A percentile compares a stretch with the other conserved stretches of the same genome.
These are phyloP conservation scores for Papiliotrema terrestris DNA, from an alignment of 1,284 basidiomycete genomes.

Conservation along the genomic window DNA sequence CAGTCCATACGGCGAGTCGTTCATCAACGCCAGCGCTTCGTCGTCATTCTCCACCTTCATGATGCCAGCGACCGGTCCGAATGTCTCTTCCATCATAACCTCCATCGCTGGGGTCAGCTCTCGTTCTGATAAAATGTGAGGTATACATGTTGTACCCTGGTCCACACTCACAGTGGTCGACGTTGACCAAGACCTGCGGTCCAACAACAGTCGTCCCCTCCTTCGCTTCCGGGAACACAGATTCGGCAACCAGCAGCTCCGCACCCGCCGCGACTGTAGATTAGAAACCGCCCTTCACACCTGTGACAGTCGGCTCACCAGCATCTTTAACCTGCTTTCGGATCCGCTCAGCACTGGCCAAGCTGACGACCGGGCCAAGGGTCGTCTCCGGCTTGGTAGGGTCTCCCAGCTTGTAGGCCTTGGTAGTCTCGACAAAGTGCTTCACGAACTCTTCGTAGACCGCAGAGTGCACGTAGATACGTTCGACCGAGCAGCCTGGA, in stretches of 20 bases:
- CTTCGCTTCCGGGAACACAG: slow-evolving; percentile 65
- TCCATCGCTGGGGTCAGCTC: slow-evolving; percentile 68
- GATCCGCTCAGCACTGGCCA: slow-evolving; percentile 77
- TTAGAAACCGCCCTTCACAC: not conserved
- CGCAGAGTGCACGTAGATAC: slow-evolving; percentile 87
- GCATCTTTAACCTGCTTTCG: slow-evolving; percentile 82
- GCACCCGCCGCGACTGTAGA: slow-evolving; percentile 71
- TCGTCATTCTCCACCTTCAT: slow-evolving; percentile 67
- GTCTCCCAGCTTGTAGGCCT: slow-evolving; percentile 81
- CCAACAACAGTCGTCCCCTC: slow-evolving; percentile 77
- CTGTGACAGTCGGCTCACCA: slow-evolving; percentile 50
- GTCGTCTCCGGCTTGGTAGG: slow-evolving; percentile 69
- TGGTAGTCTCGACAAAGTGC: slow-evolving; percentile 68
- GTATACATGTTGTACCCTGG: no score
- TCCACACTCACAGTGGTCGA: slow-evolving; percentile 69
- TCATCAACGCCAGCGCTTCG: slow-evolving; percentile 85
- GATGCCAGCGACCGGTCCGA: slow-evolving; percentile 86
- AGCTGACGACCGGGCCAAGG: slow-evolving; percentile 85
- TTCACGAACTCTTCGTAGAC: slow-evolving; percentile 77
- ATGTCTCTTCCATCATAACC: slow-evolving; percentile 79
- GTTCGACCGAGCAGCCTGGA: slow-evolving; percentile 54
- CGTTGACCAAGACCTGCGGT: slow-evolving; percentile 82
- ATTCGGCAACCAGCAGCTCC: slow-evolving; percentile 66
- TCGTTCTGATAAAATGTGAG: no score
- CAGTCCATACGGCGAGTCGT: slow-evolving; percentile 91